phyloP scores from a whole-genome alignment of 148 eudicot species.

The Cornus suecica region DNA sequence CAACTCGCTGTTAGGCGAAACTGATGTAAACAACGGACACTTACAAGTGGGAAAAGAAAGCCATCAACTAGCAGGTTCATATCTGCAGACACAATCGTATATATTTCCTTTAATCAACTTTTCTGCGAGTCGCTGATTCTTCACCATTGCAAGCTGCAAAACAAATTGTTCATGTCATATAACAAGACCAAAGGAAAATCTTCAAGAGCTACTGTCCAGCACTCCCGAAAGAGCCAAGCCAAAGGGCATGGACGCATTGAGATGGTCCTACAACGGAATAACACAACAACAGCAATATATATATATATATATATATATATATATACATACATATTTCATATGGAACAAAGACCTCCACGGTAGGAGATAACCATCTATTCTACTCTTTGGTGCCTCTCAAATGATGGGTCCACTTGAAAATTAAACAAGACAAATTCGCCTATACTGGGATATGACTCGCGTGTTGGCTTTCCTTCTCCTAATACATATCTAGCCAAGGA shows the following conservation, averaged over 20 bases:
- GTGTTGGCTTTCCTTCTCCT: too few species aligned
- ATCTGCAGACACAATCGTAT: constrained; percentile 94
- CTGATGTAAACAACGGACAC: background rate
- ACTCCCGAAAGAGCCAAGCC: background rate
- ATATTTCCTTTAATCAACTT: constrained; percentile 83
- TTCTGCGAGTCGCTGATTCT: constrained; percentile 94
- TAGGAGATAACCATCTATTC: background rate
- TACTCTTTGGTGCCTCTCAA: too few species aligned
- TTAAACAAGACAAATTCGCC: too few species aligned
- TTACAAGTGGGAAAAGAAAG: background rate
- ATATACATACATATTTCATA: too few species aligned
- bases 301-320: too few species aligned
- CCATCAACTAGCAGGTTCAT: constrained; percentile 51
- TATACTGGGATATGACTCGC: too few species aligned
- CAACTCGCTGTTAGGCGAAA: background rate
- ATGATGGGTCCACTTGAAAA: too few species aligned
- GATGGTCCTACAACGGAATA: background rate
- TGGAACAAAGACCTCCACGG: background rate
- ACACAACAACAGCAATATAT: background rate
- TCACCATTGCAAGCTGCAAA: constrained; percentile 97
- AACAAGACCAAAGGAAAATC: background rate
- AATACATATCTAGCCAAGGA: too few species aligned
- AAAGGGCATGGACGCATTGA: background rate
- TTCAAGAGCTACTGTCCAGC: background rate
- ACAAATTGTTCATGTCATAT: background rate